These are phyloP conservation scores for Avicennia marina DNA, from an alignment of 257 asterid species.

Conservation along the genomic window DNA sequence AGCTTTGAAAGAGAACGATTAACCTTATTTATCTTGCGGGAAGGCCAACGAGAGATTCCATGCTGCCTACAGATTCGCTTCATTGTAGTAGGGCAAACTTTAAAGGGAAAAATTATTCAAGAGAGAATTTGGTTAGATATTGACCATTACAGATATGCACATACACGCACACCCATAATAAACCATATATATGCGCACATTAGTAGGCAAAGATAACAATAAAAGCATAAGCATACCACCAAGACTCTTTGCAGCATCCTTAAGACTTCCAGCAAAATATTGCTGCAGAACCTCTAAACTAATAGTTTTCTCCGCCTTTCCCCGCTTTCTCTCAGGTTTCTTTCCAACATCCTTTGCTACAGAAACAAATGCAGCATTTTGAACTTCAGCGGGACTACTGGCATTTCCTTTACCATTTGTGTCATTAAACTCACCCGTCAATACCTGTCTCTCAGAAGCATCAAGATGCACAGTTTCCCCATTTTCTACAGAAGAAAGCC, in stretches of 20 bases:
- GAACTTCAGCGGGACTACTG: conserved; percentile 32
- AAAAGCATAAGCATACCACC: conserved; percentile 54
- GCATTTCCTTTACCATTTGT: conserved; percentile 31
- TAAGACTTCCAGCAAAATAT: conserved; percentile 84
- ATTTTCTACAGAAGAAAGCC: no score
- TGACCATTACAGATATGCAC: no score
- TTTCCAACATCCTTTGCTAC: conserved; percentile 42
- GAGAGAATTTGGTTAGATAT: no score
- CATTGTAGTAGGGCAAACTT: conserved; percentile 51
- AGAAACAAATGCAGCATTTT: conserved; percentile 29
- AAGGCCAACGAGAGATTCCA: conserved; percentile 95
- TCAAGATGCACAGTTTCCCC: conserved; percentile 32
- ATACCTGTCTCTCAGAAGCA: conserved; percentile 32
- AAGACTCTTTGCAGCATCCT: conserved; percentile 93
- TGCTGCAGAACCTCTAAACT: conserved; percentile 91
- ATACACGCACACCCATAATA: no score
- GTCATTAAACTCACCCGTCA: conserved; percentile 27
- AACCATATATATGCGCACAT: neutral
- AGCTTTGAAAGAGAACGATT: conserved; percentile 80
- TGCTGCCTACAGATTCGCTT: conserved; percentile 93
- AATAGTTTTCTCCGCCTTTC: conserved; percentile 88
- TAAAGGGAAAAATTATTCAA: no score
- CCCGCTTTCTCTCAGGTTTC: conserved; percentile 81
- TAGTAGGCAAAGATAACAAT: neutral
- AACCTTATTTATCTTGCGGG: conserved; percentile 95